Evolutionary conservation across 2,329 filamentous ascomycete genomes (phyloP).

Genomic region (Cercospora nicotianae): DNA sequence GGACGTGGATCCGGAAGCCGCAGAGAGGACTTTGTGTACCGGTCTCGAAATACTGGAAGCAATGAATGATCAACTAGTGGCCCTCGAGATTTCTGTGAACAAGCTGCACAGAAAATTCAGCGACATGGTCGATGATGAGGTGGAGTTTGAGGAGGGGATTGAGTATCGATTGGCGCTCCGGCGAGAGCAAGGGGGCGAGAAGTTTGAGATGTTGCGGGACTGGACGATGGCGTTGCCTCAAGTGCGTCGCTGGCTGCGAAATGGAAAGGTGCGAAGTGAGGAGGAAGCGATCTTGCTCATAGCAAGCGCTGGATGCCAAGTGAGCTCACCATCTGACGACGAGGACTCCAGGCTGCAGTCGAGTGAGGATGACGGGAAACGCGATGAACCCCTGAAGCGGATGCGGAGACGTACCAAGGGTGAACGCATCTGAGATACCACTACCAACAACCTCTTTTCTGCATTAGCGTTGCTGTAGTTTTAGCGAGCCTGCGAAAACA

Average conservation of each 20-base stretch:
- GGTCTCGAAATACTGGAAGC: slow-evolving; percentile 11
- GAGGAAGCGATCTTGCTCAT: slow-evolving; percentile 14
- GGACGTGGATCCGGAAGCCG: neutral
- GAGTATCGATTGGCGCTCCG: slow-evolving; percentile 15
- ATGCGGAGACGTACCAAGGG: neutral
- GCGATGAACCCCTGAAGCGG: neutral
- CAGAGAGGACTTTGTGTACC: slow-evolving; percentile 7
- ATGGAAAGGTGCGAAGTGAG: slow-evolving; percentile 10
- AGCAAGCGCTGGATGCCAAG: neutral
- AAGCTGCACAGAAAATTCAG: slow-evolving; percentile 11
- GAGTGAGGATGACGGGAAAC: neutral
- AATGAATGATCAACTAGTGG: slow-evolving; percentile 15
- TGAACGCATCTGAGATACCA: neutral
- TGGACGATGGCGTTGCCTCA: slow-evolving; percentile 14
- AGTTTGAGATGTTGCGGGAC: slow-evolving; percentile 6
- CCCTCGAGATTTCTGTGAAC: slow-evolving; percentile 13
- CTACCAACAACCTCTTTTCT: neutral
- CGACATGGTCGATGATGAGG: slow-evolving; percentile 11
- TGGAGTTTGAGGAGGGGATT: neutral
- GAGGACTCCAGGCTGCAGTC: neutral
- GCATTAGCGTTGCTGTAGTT: neutral
- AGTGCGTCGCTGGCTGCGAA: slow-evolving; percentile 5
- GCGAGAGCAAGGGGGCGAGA: slow-evolving; percentile 2
- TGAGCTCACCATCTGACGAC: neutral
- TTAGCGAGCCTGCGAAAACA: neutral